phyloP scores from a whole-genome alignment of 2,329 filamentous ascomycete species.

The Microsporum canis region DNA sequence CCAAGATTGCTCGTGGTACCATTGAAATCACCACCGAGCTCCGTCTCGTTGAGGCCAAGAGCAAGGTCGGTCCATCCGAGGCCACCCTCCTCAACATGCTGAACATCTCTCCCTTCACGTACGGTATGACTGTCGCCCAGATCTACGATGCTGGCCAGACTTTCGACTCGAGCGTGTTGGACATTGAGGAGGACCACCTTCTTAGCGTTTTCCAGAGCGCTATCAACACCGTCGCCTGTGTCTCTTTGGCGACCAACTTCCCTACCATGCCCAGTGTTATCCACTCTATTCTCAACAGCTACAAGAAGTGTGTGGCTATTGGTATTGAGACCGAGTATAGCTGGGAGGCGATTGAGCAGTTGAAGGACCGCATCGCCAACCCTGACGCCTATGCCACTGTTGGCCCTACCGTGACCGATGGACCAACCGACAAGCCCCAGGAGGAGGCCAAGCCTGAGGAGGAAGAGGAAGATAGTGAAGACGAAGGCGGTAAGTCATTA shows the following conservation, averaged over 20 bases:
- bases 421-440: constrained; percentile 39
- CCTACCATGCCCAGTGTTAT: constrained; percentile 92
- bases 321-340: constrained; percentile 82
- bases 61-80: constrained; percentile 97
- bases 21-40: constrained; percentile 98
- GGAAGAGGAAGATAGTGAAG: constrained; percentile 53
- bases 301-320: constrained; percentile 80
- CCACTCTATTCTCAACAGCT: constrained; percentile 91
- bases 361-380: constrained; percentile 99
- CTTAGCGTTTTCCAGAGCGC: constrained; percentile 69
- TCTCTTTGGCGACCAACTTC: constrained; percentile 90
- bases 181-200: constrained; percentile 91
- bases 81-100: constrained; percentile 98
- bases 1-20: constrained; percentile 99
- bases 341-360: constrained; percentile 91
- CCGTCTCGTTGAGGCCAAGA: constrained; percentile 87
- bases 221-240: constrained; percentile 73
- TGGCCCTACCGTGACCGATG: constrained; percentile 56
- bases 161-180: constrained; percentile 75
- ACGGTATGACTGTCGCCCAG: constrained; percentile 92
- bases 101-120: constrained; percentile 99
- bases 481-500: constrained; percentile 39
- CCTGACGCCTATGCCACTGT: constrained; percentile 87
- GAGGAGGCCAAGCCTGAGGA: constrained; percentile 55
- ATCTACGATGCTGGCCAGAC: constrained; percentile 97